Conservation (phyloP, 495 filamentous ascomycete species). For the Neurospora tetraspora region DNA sequence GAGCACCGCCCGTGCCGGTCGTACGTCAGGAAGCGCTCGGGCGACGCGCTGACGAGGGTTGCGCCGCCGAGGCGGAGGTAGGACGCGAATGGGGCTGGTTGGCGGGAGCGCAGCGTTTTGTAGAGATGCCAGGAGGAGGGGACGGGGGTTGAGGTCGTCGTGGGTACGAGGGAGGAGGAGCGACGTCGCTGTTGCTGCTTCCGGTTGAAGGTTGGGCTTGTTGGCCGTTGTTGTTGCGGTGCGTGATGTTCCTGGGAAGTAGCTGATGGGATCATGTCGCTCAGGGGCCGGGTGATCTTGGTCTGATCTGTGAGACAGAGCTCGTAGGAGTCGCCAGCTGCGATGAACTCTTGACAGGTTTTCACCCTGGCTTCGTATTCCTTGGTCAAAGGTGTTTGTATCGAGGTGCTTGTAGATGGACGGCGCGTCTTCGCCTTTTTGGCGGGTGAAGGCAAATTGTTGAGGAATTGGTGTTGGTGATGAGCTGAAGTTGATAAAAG, state of each 20-base stretch:
- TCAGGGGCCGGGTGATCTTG: conserved; percentile 35
- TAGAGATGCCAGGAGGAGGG: conserved; percentile 59
- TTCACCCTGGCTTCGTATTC: conserved; percentile 56
- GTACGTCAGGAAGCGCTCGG: conserved; percentile 84
- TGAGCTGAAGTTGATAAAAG: conserved; percentile 15
- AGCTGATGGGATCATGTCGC: conserved; percentile 48
- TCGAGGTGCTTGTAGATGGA: conserved; percentile 11
- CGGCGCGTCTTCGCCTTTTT: conserved; percentile 8
- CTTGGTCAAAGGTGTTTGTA: conserved; percentile 38
- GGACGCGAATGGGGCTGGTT: conserved; percentile 80
- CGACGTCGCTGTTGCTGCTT: conserved; percentile 3
- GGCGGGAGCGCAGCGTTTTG: conserved; percentile 54
- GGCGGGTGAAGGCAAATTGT: neutral
- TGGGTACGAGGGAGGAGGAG: neutral
- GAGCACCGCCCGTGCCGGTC: conserved; percentile 44
- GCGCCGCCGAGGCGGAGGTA: conserved; percentile 61
- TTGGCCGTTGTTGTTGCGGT: conserved; percentile 3
- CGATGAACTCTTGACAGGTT: conserved; percentile 61
- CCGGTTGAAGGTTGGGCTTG: conserved; percentile 5
- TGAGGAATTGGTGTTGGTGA: neutral
- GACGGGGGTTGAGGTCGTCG: neutral
- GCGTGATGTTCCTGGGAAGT: conserved; percentile 20
- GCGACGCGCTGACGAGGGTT: conserved; percentile 75
- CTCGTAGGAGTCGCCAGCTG: conserved; percentile 82
- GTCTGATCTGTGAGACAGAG: conserved; percentile 79